These are phyloP conservation scores for Ustilago hordei DNA, from an alignment of 1,284 basidiomycete species.

Conservation along the genomic window DNA sequence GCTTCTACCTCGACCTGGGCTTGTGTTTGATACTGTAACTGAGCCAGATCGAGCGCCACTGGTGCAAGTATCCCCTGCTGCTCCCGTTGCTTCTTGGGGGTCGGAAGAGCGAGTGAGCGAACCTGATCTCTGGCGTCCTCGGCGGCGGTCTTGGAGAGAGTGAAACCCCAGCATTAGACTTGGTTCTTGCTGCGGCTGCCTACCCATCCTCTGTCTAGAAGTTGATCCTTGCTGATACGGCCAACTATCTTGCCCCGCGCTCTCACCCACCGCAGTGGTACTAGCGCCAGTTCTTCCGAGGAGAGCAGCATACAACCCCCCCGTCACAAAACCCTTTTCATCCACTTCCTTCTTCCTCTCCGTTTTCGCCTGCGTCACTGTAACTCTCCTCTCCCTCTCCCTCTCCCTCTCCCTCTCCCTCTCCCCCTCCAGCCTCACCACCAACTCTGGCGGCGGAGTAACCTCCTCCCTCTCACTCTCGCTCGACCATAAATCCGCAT, in stretches of 20 bases:
- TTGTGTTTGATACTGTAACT: constrained; percentile 12
- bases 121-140: constrained; percentile 11
- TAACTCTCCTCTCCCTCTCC: constrained; percentile 14
- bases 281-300: constrained; percentile 11
- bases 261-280: background rate
- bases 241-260: background rate
- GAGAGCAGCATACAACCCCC: constrained; percentile 33
- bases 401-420: too few species aligned
- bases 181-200: constrained; percentile 20
- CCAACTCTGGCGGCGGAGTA: constrained; percentile 20
- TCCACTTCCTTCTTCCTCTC: constrained; percentile 12
- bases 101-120: constrained; percentile 17
- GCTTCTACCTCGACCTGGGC: constrained; percentile 8
- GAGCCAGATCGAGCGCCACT: constrained; percentile 12
- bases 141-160: background rate
- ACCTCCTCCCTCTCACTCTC: constrained; percentile 47
- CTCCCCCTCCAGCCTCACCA: constrained; percentile 3
- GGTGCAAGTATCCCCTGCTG: background rate
- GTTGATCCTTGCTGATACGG: constrained; percentile 11
- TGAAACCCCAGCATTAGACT: constrained; percentile 24
- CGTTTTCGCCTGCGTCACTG: constrained; percentile 27
- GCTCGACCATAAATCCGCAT: constrained; percentile 60
- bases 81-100: background rate
- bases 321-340: constrained; percentile 10
- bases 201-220: background rate